These are phyloP conservation scores for Pseudovirgaria hyperparasitica DNA, from an alignment of 2,329 filamentous ascomycete species.

Conservation along the genomic window DNA sequence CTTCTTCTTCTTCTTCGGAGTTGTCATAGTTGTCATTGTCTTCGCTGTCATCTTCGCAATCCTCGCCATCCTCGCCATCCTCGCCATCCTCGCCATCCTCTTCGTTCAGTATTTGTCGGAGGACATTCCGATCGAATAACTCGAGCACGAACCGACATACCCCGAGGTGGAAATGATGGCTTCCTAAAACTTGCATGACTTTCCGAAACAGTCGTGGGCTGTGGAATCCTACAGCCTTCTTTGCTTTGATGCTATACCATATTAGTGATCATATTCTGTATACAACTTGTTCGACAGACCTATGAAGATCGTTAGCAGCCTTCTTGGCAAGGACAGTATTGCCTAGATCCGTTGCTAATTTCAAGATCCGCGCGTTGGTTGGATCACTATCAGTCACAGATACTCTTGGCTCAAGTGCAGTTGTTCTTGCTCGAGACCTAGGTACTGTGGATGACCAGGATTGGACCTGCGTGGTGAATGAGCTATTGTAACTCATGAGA, in stretches of 20 bases:
- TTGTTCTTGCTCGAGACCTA: slow-evolving; percentile 16
- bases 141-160: slow-evolving; percentile 86
- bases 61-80: slow-evolving; percentile 24
- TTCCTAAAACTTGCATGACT: slow-evolving; percentile 72
- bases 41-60: slow-evolving; percentile 30
- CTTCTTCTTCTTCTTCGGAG: slow-evolving; percentile 21
- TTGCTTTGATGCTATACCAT: slow-evolving; percentile 53
- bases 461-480: slow-evolving; percentile 18
- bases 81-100: slow-evolving; percentile 46
- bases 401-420: slow-evolving; percentile 33
- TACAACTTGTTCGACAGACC: slow-evolving; percentile 24
- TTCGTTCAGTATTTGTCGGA: slow-evolving; percentile 72
- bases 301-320: slow-evolving; percentile 65
- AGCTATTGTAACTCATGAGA: slow-evolving; percentile 8
- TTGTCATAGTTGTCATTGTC: slow-evolving; percentile 38
- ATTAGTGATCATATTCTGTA: slow-evolving; percentile 8
- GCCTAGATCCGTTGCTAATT: slow-evolving; percentile 74
- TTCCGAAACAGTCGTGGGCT: slow-evolving; percentile 71
- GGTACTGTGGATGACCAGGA: slow-evolving; percentile 21
- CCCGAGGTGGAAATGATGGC: slow-evolving; percentile 76
- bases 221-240: slow-evolving; percentile 62
- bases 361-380: slow-evolving; percentile 61
- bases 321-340: slow-evolving; percentile 89
- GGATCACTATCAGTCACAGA: slow-evolving; percentile 49
- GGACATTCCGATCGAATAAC: slow-evolving; percentile 81